Percentiles rank a stretch among this genome's conserved stretches.
Conservation (phyloP, 1,284 basidiomycete genomes). For the Omphalotus olearius region DNA sequence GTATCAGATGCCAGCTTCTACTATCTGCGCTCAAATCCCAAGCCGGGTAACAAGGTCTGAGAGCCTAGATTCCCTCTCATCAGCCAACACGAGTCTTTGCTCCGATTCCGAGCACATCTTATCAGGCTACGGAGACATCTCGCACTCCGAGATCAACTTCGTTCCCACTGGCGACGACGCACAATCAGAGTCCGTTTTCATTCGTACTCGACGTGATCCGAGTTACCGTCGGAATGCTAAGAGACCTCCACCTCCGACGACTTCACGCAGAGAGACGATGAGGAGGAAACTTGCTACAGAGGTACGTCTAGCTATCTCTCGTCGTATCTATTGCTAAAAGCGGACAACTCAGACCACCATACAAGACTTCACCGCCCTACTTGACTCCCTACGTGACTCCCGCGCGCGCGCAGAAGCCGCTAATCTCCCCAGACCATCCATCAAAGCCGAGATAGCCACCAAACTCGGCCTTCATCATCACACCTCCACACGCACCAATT, state of each 20-base stretch:
- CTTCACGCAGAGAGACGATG: not conserved
- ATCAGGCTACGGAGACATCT: constrained; percentile 9
- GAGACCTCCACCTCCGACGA: constrained; percentile 5
- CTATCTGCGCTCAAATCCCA: no score
- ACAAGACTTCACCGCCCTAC: not conserved
- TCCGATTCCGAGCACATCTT: not conserved
- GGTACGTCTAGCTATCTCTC: not conserved
- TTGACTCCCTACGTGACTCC: not conserved
- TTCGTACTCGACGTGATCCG: not conserved
- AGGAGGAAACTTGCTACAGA: not conserved
- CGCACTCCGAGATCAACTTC: constrained; percentile 12
- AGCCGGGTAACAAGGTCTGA: no score
- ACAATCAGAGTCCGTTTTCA: not conserved
- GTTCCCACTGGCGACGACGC: constrained; percentile 1
- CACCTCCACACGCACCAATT: no score
- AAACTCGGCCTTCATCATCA: no score
- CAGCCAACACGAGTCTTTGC: not conserved
- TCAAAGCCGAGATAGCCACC: not conserved
- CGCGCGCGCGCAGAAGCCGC: not conserved
- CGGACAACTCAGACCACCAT: not conserved
- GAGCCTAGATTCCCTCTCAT: not conserved
- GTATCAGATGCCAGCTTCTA: no score
- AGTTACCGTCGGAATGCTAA: constrained; percentile 10
- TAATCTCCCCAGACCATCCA: not conserved
- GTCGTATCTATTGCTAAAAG: not conserved